phyloP scores from a whole-genome alignment of 2,329 filamentous ascomycete genomes.

The Pseudogymnoascus sp. region DNA sequence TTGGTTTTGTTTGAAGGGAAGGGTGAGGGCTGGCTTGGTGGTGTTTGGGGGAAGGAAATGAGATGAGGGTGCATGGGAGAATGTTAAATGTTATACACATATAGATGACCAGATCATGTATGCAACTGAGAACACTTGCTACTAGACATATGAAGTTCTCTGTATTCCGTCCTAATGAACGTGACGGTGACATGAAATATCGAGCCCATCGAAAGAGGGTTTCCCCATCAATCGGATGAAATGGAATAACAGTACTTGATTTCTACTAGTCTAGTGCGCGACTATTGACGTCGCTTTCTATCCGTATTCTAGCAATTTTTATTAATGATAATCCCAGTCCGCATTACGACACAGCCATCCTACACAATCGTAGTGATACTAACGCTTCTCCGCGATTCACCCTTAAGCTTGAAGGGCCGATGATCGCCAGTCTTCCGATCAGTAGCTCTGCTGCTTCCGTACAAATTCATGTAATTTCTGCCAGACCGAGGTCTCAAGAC shows the following conservation, averaged over 20 bases:
- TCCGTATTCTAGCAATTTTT: not conserved
- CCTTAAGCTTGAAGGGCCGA: not conserved
- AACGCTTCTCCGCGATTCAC: not conserved
- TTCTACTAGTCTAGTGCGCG: not conserved
- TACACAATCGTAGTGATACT: not conserved
- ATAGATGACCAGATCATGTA: conserved; percentile 1
- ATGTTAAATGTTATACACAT: conserved; percentile 8
- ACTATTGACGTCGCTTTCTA: not conserved
- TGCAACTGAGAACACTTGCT: not conserved
- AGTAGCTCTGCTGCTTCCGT: not conserved
- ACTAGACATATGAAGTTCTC: not conserved
- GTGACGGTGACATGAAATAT: not conserved
- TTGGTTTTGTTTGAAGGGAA: not conserved
- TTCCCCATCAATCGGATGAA: not conserved
- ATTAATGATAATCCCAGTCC: not conserved
- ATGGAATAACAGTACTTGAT: not conserved
- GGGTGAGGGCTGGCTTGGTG: not conserved
- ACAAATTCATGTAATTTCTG: not conserved
- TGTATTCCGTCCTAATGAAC: not conserved
- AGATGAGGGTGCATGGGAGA: not conserved
- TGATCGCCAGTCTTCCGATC: not conserved
- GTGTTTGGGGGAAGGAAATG: not conserved
- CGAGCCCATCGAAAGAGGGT: not conserved
- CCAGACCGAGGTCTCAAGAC: not conserved
- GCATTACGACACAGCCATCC: not conserved